Base-by-base conservation (phyloP, 306 rosid species). In the Vigna reflexopilosa region DNA sequence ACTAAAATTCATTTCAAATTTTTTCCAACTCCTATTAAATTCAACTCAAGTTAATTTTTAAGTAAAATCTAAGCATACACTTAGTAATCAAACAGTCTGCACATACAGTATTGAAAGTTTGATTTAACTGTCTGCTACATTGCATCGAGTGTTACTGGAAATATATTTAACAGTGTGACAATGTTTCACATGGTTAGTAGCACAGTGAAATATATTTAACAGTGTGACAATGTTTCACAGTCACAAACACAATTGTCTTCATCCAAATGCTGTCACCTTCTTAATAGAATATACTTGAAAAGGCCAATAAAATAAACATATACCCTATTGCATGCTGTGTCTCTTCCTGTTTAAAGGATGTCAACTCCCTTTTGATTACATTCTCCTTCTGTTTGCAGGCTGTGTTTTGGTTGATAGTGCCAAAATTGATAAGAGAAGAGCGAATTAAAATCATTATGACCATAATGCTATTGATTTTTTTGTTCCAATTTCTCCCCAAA, bases 401-500 rank as follows among this genome's bases (percentile, higher is more conserved):
- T 30, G 98, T 93, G 67, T 91, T 93, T 80, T 96, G 99, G 99
- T 82, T 93, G 9, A 77, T 96, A 61, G 89, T 96, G 34, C 99
- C 99, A 30, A 89, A 84, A 51, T 47, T 96, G 88, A 86, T 96
- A 57, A 93, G 96, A 81, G 97, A 96, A 85, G 99, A 96, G 82
- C n/a, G 16, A 82, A 90, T 96, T 12, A 96, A 93, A 83, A 77
- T 90, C 86, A 96, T 96, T 76, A 96, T 96, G 99, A 93, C 98
- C 16, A 87, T 88, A 78, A 75, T 95, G 80, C 88, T 96, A 28
- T 54, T 96, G 40, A 90, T 96, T 5, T 93, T 96, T 63, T 59
- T 96, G 86, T 93, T 96, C 86, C 98, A 96, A 86, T 96, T 91
- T 88, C 96, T 96, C 50, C 99, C 98, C 0, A 96, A 93, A 80